phyloP scores from a whole-genome alignment of 2,329 filamentous ascomycete species.

The Verticillium dahliae region DNA sequence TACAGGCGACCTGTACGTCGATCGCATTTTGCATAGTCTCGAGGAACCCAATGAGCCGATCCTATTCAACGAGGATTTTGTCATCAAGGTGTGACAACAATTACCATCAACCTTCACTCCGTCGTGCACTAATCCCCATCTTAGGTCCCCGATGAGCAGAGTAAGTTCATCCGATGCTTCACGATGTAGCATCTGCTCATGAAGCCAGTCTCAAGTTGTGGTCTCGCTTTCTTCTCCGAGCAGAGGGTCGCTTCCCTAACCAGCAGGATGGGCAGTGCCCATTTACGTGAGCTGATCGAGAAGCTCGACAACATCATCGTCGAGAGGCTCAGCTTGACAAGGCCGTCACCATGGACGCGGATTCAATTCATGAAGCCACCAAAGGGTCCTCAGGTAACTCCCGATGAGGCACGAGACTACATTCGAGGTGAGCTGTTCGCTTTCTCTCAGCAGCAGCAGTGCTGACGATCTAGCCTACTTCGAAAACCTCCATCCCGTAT shows the following conservation, averaged over 20 bases:
- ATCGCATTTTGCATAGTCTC: not conserved
- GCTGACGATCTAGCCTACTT: constrained; percentile 23
- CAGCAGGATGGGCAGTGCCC: constrained; percentile 8
- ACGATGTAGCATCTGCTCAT: not conserved
- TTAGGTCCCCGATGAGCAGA: not conserved
- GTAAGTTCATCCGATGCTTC: not conserved
- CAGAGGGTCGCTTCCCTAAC: constrained; percentile 20
- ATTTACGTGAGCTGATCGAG: constrained; percentile 9
- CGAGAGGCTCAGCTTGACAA: not conserved
- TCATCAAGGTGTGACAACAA: not conserved
- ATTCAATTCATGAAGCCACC: not conserved
- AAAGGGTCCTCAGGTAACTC: not conserved
- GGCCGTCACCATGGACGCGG: not conserved
- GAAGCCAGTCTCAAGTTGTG: constrained; percentile 12
- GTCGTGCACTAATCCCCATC: not conserved
- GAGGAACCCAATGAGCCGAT: not conserved
- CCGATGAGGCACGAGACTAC: not conserved
- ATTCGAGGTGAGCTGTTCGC: not conserved
- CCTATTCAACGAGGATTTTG: not conserved
- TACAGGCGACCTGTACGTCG: not conserved
- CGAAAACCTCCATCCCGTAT: constrained; percentile 24
- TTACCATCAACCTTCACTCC: no score
- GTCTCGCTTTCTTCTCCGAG: constrained; percentile 27
- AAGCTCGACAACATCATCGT: constrained; percentile 9
- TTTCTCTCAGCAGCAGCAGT: no score